Base-by-base conservation (phyloP, 225 moss, liverwort and hornwort species). In the Asterella californica region DNA sequence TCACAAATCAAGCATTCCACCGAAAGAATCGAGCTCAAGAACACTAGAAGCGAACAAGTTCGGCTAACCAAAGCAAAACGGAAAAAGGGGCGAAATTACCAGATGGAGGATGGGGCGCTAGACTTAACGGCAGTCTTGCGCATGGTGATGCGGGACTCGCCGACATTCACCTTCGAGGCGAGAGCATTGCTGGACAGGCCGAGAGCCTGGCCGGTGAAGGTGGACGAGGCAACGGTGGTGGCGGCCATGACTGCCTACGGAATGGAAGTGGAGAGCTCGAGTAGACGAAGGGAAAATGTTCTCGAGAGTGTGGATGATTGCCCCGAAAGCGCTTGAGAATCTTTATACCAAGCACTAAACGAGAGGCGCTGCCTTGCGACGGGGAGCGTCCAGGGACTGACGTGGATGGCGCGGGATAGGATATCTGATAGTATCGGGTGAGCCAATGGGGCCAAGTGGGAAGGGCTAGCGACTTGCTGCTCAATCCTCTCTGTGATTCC, bases 171-270 rank as follows among this genome's bases (percentile, higher is more conserved):
- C 70, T 42, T 70, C 38, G 70, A 6, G 10, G 70, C 34, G 70
- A 70, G 70, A 22, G 70, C 70, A 45, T 70, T 70, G 70, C 37
- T 34, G 38, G 70, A 70, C 38, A 45, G 38, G 36, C 70, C 70
- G 5, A 70, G 34, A 8, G 70, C 70, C 70, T 70, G 70, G 8
- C 70, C 70, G 42, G 70, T 19, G 70, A 70, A 70, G 36, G 70
- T 70, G 70, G 70, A 70, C 1, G 70, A 36, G 22, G 70, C 11
- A 10, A 70, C 34, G 32, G 70, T 22, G 37, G 70, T 38, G 22
- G 47, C 24, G 47, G 73, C 32, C 21, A 84, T 84, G 52, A 52
- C n/a, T n/a, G n/a, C n/a, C n/a, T n/a, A n/a, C n/a, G n/a, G n/a
- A n/a, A n/a, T n/a, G 49, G 42, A 24, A 66, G 14, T 29, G 8